Conservation (phyloP, 2,329 filamentous ascomycete species). For the Trichoderma koningii region DNA sequence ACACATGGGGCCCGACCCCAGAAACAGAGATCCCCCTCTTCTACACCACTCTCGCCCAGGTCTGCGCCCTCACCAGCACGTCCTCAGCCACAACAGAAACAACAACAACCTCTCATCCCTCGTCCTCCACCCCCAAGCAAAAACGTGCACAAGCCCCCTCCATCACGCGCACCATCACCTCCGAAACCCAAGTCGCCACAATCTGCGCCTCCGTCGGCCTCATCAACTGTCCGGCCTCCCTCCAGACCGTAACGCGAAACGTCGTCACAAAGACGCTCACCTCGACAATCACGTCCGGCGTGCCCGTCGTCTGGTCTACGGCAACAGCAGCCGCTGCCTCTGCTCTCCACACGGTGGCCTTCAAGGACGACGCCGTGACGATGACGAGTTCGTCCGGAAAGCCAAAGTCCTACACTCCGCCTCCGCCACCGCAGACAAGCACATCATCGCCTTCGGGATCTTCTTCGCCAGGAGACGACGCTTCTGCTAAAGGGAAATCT, state of each 20-base stretch:
- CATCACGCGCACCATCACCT: conserved; percentile 45
- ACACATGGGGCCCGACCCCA: conserved; percentile 54
- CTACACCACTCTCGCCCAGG: conserved; percentile 52
- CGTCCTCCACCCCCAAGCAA: conserved; percentile 21
- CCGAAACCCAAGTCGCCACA: conserved; percentile 48
- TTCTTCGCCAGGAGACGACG: no score
- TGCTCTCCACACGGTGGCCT: conserved; percentile 43
- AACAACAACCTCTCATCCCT: conserved; percentile 29
- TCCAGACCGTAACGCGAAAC: conserved; percentile 48
- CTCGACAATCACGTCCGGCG: conserved; percentile 45
- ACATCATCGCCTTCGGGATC: background rate
- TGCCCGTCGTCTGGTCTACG: conserved; percentile 32
- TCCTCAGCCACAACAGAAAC: conserved; percentile 20
- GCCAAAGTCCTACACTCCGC: conserved; percentile 48
- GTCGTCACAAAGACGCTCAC: conserved; percentile 45
- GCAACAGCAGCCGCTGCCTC: conserved; percentile 27
- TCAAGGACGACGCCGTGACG: conserved; percentile 43
- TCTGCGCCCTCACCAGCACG: conserved; percentile 42
- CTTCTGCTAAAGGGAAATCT: background rate
- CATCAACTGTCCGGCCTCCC: conserved; percentile 53
- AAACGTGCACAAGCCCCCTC: conserved; percentile 37
- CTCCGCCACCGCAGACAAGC: conserved; percentile 31
- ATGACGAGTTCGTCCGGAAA: conserved; percentile 39
- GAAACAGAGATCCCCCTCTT: conserved; percentile 53
- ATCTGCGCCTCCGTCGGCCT: conserved; percentile 47